Base-by-base conservation (phyloP, 257 asterid species). In the Penstemon davidsonii region DNA sequence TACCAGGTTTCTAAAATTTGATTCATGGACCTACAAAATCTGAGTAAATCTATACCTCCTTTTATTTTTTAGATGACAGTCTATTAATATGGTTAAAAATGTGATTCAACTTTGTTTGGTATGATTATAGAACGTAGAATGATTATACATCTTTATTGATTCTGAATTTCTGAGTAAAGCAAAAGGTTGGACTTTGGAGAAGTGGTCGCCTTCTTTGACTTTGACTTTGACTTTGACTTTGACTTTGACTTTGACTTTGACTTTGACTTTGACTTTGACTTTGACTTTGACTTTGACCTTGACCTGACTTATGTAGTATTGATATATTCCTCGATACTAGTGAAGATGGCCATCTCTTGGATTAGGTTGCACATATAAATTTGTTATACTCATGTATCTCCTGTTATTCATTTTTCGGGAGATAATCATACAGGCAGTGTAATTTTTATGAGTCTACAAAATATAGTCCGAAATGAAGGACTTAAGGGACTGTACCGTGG, bases 401-500 rank as follows among this genome's bases (percentile, higher is more conserved):
- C 68, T 41, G 58, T 54, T 67, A 18, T 18, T 50, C 49, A 5
- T 70, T 53, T 67, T 79, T 58, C 71, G 70, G 70, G 45, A 70
- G 71, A 67, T 71, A 62, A 81, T 69, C 82, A 25, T 25, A 1
- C 33, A 94, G 99, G 98, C 64, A 81, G 96, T 81, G 86, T 94
- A 60, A 91, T 94, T 80, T 68, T 87, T 60, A 82, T 88, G 72
- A 91, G 89, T 82, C 85, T 94, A 12, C 90, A 82, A 69, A 75
- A 75, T 69, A 88, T 94, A 50, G 73, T 94, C 67, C 81, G 79
- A 38, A 80, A 76, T 9, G 97, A 94, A 83, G 99, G 99, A 59
- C 49, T 85, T 51, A 82, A 78, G 87, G 99, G 99, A 62, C 87
- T 94, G 66, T 94, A 94, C 79, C 96, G 96, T 41, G 99, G 99